Base-by-base conservation (phyloP, 495 filamentous ascomycete genomes). In the Trichoderma gamsii region DNA sequence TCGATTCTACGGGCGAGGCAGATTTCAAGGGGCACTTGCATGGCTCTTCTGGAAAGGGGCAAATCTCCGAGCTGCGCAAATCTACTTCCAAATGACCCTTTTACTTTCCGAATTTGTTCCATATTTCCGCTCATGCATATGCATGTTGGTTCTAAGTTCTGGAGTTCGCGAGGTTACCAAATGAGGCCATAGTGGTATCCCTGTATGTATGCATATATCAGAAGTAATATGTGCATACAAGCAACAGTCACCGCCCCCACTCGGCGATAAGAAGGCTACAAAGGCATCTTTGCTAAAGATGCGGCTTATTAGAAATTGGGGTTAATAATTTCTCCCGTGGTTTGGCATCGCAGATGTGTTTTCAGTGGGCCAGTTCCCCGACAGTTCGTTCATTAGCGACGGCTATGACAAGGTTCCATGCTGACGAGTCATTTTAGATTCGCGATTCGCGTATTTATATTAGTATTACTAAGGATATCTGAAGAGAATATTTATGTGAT, bases 171-270 rank as follows among this genome's bases (percentile, higher is more conserved):
- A 44, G 41, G 41, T 16, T 44, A 44, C 41, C 41, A 44, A 44
- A 44, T 44, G 41, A 16, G 6, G 69, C 61, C 16, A 61, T 12
- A 35, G 69, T 66, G 23, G 49, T 29, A 29, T 65, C 67, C 67
- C 66, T 71, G 52, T 23, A 51, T 27, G 43, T 9, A 41, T 68
- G 25, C 16, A 66, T 21, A 32, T 32, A 16, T 32, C 35, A 2
- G 44, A 32, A 12, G 9, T 46, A 16, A 46, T 18, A 1, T 46
- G 43, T 46, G 9, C 18, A 46, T 44, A 44, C 41, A 6, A 44
- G 41, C 41, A 16, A 16, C 41, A 2, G 11, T 16, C 1, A 44
- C 41, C 41, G 41, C 15, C 41, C 41, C 41, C 41, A 16, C 41
- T 44, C 41, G 41, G 41, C 41, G 41, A 12, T 44, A 44, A 44